These are phyloP conservation scores for Amanita rimosa DNA, from an alignment of 768 basidiomycete genomes.

Conservation along the genomic window DNA sequence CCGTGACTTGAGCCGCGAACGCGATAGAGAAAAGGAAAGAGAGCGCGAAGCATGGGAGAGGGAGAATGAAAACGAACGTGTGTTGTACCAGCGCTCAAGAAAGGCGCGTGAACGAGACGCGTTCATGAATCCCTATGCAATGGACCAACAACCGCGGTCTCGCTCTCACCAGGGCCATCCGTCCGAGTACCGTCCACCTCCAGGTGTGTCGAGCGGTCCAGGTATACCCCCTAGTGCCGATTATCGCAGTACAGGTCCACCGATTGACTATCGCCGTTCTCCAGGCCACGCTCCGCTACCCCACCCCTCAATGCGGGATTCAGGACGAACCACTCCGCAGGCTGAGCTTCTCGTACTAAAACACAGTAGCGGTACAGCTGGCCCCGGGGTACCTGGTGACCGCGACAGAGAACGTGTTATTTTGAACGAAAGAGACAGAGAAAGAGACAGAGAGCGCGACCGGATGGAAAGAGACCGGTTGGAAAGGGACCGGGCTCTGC, in stretches of 20 bases:
- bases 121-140: background rate
- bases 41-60: constrained; percentile 12
- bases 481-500: constrained; percentile 9
- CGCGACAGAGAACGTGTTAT: constrained; percentile 12
- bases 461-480: constrained; percentile 11
- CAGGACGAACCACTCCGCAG: constrained; percentile 19
- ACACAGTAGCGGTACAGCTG: background rate
- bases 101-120: constrained; percentile 23
- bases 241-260: background rate
- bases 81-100: constrained; percentile 9
- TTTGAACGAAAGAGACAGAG: constrained; percentile 12
- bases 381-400: constrained; percentile 14
- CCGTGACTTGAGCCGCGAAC: constrained; percentile 8
- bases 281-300: background rate
- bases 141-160: background rate
- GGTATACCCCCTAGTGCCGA: background rate
- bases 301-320: constrained; percentile 15
- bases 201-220: background rate
- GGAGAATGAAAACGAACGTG: constrained; percentile 7
- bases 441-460: constrained; percentile 8
- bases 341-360: constrained; percentile 8
- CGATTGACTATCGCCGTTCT: constrained; percentile 1
- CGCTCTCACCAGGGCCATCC: background rate
- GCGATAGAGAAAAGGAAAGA: background rate
- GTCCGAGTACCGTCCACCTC: background rate